Evolutionary conservation across 2,329 filamentous ascomycete species (phyloP).

Genomic region (Endoconidiophora polonica): DNA sequence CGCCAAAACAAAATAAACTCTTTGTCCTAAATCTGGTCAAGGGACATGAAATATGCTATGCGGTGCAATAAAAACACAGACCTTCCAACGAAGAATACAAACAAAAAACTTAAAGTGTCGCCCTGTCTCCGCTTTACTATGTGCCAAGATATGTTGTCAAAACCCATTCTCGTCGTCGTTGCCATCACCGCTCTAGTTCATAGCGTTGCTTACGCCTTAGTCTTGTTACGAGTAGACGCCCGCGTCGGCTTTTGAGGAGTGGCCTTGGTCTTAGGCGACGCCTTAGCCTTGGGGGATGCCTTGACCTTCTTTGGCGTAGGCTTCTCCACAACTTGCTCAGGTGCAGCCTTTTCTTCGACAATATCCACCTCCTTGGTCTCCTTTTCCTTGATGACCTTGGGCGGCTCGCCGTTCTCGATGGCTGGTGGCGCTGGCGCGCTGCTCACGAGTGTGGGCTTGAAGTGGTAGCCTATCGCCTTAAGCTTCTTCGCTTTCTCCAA

Average conservation of each 20-base stretch:
- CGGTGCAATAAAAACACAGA: conserved; percentile 10
- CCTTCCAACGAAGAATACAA: conserved; percentile 10
- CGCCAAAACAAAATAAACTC: conserved; percentile 9
- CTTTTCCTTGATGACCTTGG: conserved; percentile 25
- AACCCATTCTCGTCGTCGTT: neutral
- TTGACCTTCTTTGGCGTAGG: conserved; percentile 22
- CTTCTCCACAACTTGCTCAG: conserved; percentile 20
- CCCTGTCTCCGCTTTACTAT: conserved; percentile 4
- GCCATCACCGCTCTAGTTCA: neutral
- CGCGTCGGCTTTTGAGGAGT: conserved; percentile 11
- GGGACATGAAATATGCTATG: conserved; percentile 7
- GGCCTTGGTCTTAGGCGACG: conserved; percentile 24
- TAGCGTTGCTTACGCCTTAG: conserved; percentile 3
- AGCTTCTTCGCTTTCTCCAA: conserved; percentile 54
- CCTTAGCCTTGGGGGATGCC: conserved; percentile 19
- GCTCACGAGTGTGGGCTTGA: conserved; percentile 58
- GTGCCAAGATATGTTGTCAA: conserved; percentile 5
- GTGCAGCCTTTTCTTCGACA: conserved; percentile 12
- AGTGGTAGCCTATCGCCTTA: conserved; percentile 69
- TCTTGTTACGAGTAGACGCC: conserved; percentile 12
- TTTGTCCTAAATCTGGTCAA: conserved; percentile 7
- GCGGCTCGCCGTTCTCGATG: conserved; percentile 22
- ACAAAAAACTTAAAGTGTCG: conserved; percentile 10
- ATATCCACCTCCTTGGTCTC: conserved; percentile 15
- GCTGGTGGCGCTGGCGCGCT: conserved; percentile 25